Base-by-base conservation (phyloP, 2,329 filamentous ascomycete species). In the Chaetomium globosum region DNA sequence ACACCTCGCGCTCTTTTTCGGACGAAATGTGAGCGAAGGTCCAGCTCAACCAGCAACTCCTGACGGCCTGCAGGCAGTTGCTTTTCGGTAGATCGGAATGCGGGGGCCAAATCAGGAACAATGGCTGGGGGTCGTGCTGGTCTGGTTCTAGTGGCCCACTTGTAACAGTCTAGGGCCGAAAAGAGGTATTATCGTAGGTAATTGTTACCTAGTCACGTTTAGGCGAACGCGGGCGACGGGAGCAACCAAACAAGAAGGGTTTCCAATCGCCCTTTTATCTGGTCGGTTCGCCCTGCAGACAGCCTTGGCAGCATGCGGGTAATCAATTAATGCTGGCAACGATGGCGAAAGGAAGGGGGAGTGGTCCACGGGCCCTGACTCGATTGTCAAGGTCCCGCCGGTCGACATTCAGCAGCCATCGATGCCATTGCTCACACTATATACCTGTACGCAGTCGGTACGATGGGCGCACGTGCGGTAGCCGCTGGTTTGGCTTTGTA, bases 151-250 rank as follows among this genome's bases (percentile, higher is more conserved):
- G 30, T 13, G 60, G 60, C 31, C 60, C 60, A 63, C 60, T 51
- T 57, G 57, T 31, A 39, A 46, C n/a, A 26, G 28, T 61, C 28
- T 53, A 28, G 53, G 21, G 43, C 52, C 52, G 36, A 52, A 28
- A 57, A 57, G 52, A 57, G 60, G 53, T 54, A 63, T 52, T 57
- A 52, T 57, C 21, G 53, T 28, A 43, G 60, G 51, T 61, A 55
- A 61, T 51, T 31, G 43, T 23, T 33, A 21, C 43, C 57, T 19
- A 23, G 8, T 51, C 30, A 46, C 39, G 56, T 48, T 31, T 58
- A 58, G 46, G 58, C 58, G 46, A n/a, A 28, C 58, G 58, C 13
- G n/a, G 58, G 43, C 13, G 36, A 16, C 6, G 56, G 53, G 19
- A n/a, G 53, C 49, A 26, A 43, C 49, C 30, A 53, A 12, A 53